Base-by-base conservation (phyloP, 495 filamentous ascomycete species). In the Lindgomyces ingoldianus region DNA sequence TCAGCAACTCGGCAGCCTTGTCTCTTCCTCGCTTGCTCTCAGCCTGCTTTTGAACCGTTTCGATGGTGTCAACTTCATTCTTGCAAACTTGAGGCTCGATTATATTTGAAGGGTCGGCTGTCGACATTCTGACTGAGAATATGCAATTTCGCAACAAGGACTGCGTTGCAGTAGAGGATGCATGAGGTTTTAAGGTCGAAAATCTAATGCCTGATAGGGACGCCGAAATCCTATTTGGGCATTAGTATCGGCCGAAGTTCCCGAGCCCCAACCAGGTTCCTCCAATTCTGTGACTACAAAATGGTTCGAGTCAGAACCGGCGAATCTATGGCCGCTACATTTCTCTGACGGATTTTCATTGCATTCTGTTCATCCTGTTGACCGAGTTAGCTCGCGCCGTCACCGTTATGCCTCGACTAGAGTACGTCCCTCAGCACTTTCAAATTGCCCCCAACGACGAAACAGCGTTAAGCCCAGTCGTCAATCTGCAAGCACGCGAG, bases 331-430 rank as follows among this genome's bases (percentile, higher is more conserved):
- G 18, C 26, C 26, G 19, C 24, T 9, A 53, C 26, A 30, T 22
- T 25, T 16, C n/a, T 49, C 8, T n/a, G n/a, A n/a, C n/a, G n/a
- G n/a, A n/a, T n/a, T n/a, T n/a, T n/a, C n/a, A n/a, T n/a, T n/a
- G n/a, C n/a, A 6, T 39, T 39, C 33, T 39, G 33, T 14, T 39
- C 33, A 39, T 39, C 16, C n/a, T n/a, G n/a, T n/a, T n/a, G n/a
- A n/a, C n/a, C n/a, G n/a, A n/a, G n/a, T 44, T 22, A 57, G n/a
- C 10, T 16, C n/a, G 51, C 25, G 30, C 21, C 18, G n/a, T 48
- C 18, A 16, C 46, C 69, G 77, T 52, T 53, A 86, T 85, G 83
- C 83, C 82, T 70, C 83, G 84, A 71, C 76, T 76, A 69, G 84
- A 87, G 70, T 75, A 72, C 70, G 76, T 75, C 44, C 81, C 81